phyloP scores from a whole-genome alignment of 2,329 filamentous ascomycete genomes.

The Phoma sp. region DNA sequence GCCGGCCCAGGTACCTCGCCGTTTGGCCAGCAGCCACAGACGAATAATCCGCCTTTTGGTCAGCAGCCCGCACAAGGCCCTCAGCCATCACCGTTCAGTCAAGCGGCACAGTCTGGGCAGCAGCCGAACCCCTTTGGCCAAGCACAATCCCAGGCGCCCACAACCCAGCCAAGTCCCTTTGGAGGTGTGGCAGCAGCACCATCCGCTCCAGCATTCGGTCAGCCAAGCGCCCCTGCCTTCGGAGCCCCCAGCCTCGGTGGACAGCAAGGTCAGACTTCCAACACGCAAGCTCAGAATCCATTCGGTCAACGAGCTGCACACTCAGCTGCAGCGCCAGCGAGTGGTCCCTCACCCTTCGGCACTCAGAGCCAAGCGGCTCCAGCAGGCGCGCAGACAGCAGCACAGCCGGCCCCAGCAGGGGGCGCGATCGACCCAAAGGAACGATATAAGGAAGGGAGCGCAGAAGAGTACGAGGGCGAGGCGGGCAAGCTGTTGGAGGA shows the following conservation, averaged over 20 bases:
- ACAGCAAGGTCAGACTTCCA: constrained; percentile 17
- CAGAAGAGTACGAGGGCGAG: constrained; percentile 64
- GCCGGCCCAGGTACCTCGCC: constrained; percentile 38
- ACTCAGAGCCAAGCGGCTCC: constrained; percentile 17
- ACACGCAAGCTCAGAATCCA: constrained; percentile 25
- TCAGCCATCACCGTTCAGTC: constrained; percentile 31
- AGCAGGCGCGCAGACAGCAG: constrained; percentile 49
- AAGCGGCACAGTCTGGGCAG: constrained; percentile 21
- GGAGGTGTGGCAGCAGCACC: constrained; percentile 19
- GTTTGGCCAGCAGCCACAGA: constrained; percentile 43
- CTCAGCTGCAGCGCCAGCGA: constrained; percentile 12
- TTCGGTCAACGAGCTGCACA: constrained; percentile 26
- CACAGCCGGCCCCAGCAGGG: constrained; percentile 16
- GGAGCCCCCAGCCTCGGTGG: constrained; percentile 35
- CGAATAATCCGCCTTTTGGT: constrained; percentile 39
- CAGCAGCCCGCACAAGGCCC: constrained; percentile 25
- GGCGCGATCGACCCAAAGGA: constrained; percentile 45
- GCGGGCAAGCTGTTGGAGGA: constrained; percentile 59
- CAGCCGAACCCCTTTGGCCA: constrained; percentile 30
- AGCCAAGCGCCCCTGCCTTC: constrained; percentile 49
- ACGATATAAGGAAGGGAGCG: constrained; percentile 65
- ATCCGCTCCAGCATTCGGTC: constrained; percentile 35
- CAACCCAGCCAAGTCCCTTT: constrained; percentile 27
- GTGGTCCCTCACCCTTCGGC: constrained; percentile 25
- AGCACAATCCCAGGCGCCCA: constrained; percentile 23